These are phyloP conservation scores for Pythium utonaiense DNA, from an alignment of 352 stramenopile species.

Conservation along the genomic window DNA sequence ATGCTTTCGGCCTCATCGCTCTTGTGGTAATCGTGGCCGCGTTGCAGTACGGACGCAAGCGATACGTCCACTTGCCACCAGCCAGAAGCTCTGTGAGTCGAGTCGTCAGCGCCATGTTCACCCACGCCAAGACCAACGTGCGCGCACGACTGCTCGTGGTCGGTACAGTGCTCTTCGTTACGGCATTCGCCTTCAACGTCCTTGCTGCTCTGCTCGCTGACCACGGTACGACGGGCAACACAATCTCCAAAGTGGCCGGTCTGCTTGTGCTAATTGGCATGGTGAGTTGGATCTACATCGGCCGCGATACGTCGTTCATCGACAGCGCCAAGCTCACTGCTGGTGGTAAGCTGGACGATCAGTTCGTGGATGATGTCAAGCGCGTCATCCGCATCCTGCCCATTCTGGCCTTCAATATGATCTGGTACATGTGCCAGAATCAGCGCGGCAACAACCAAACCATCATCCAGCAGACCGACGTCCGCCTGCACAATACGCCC, in stretches of 20 bases:
- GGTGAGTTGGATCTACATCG: conserved; percentile 31
- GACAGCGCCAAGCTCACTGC: conserved; percentile 30
- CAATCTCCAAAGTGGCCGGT: conserved; percentile 10
- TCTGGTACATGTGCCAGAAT: conserved; percentile 26
- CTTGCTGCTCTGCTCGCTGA: conserved; percentile 23
- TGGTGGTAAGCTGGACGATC: conserved; percentile 33
- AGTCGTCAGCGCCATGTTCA: conserved; percentile 3
- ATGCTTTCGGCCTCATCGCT: conserved; percentile 17
- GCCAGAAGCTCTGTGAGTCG: conserved; percentile 19
- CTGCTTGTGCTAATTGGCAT: conserved; percentile 21
- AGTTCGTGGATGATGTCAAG: conserved; percentile 39
- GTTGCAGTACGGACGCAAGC: conserved; percentile 9
- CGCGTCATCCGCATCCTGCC: conserved; percentile 40
- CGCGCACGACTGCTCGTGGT: conserved; percentile 3
- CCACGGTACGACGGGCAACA: conserved; percentile 7
- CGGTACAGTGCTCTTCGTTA: conserved; percentile 14
- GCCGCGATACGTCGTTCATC: conserved; percentile 31
- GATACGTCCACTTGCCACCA: conserved; percentile 27
- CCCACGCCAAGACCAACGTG: conserved; percentile 5
- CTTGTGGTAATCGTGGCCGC: conserved; percentile 13
- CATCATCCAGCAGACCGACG: conserved; percentile 27
- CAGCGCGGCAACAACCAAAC: conserved; percentile 27
- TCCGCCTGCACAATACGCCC: conserved; percentile 9
- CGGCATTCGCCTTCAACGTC: conserved; percentile 24
- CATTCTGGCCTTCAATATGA: conserved; percentile 33